Percentiles rank a stretch among this genome's conserved stretches.
Conservation (phyloP, 176 grass and related monocot genomes). For the Oryza coarctata region DNA sequence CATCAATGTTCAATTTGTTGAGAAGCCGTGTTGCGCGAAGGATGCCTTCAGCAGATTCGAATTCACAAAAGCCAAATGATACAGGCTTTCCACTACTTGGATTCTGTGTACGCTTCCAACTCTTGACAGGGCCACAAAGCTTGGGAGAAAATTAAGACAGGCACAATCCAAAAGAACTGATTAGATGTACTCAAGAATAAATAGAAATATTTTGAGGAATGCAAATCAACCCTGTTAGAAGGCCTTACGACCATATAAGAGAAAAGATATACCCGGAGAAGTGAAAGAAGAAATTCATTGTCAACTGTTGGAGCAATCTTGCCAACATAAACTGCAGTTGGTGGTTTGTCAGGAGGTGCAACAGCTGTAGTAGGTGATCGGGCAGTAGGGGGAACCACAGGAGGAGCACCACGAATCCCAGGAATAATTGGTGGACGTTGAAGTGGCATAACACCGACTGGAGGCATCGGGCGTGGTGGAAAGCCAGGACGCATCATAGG, state of each 20-base stretch:
- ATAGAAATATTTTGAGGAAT: slow-evolving; percentile 11
- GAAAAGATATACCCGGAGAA: slow-evolving; percentile 62
- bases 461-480: slow-evolving; percentile 63
- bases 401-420: slow-evolving; percentile 54
- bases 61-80: slow-evolving; percentile 97
- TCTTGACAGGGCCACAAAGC: slow-evolving; percentile 95
- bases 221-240: neutral
- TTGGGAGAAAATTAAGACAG: slow-evolving; percentile 32
- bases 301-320: slow-evolving; percentile 93
- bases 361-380: slow-evolving; percentile 56
- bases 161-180: neutral
- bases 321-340: slow-evolving; percentile 96
- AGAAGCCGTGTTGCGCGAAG: slow-evolving; percentile 85
- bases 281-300: slow-evolving; percentile 90
- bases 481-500: slow-evolving; percentile 64
- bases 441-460: slow-evolving; percentile 47
- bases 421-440: slow-evolving; percentile 51
- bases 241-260: neutral
- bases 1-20: slow-evolving; percentile 87
- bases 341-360: slow-evolving; percentile 67
- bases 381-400: slow-evolving; percentile 45
- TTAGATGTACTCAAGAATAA: slow-evolving; percentile 8
- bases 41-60: slow-evolving; percentile 95
- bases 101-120: slow-evolving; percentile 96
- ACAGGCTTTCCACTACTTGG: slow-evolving; percentile 86